Conservation (phyloP, 1,139 yeast genomes). For the Kodamaea anthophila region DNA sequence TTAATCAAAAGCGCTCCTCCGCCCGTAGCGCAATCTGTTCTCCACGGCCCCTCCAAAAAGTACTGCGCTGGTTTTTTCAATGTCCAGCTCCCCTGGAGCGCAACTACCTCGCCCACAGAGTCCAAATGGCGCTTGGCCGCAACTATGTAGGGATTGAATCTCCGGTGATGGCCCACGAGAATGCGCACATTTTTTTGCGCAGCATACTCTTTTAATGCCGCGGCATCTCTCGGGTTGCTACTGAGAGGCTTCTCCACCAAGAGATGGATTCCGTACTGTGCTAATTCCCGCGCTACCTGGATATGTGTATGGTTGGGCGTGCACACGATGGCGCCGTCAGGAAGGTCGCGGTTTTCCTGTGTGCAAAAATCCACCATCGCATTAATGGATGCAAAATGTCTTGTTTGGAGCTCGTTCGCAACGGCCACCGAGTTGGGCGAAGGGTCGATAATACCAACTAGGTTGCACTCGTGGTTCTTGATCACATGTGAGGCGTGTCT, state of each 20-base stretch:
- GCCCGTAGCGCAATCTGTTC: conserved; percentile 26
- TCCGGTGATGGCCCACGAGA: conserved; percentile 36
- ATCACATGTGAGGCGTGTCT: conserved; percentile 34
- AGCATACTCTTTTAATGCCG: conserved; percentile 23
- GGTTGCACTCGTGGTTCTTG: conserved; percentile 19
- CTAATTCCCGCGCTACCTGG: conserved; percentile 27
- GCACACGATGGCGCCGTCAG: conserved; percentile 36
- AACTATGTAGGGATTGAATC: conserved; percentile 35
- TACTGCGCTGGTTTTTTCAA: conserved; percentile 29
- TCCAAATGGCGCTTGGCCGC: conserved; percentile 27
- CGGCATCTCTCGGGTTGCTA: conserved; percentile 26
- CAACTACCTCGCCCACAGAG: conserved; percentile 28
- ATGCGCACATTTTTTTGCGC: conserved; percentile 19
- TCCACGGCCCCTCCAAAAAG: conserved; percentile 30
- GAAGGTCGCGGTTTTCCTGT: conserved; percentile 14
- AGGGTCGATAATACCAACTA: conserved; percentile 35
- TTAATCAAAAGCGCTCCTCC: conserved; percentile 38
- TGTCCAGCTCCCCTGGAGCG: conserved; percentile 38
- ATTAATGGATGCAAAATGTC: conserved; percentile 22
- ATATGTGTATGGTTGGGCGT: conserved; percentile 39
- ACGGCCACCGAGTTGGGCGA: conserved; percentile 18
- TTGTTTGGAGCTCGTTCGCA: conserved; percentile 22
- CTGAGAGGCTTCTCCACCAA: conserved; percentile 37
- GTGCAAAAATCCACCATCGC: conserved; percentile 25
- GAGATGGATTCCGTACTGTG: conserved; percentile 27